Evolutionary conservation across 176 grass and related monocot genomes (phyloP).

Genomic region (Avena sativa): DNA sequence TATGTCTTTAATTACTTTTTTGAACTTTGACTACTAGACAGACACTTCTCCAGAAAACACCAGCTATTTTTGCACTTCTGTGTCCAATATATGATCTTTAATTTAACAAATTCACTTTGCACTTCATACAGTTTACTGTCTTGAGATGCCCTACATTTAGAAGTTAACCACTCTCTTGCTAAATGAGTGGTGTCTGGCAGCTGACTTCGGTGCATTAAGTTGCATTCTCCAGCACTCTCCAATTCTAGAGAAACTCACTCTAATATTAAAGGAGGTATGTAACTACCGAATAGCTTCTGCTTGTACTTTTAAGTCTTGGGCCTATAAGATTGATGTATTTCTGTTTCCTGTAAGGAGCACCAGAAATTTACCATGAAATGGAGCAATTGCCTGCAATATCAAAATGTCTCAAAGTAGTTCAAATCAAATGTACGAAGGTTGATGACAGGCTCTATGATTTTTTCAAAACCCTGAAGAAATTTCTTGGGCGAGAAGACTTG

Average conservation of each 20-base stretch:
- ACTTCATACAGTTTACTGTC: neutral
- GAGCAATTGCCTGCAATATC: neutral
- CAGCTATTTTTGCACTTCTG: neutral
- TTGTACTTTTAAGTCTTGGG: neutral
- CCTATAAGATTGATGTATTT: neutral
- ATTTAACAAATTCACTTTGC: neutral
- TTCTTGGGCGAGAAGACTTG: neutral
- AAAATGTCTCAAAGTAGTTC: conserved; percentile 4
- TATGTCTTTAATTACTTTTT: neutral
- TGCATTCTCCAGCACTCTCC: neutral
- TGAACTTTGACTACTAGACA: neutral
- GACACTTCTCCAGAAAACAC: neutral
- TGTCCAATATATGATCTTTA: neutral
- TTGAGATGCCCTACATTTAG: neutral
- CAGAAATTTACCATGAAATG: neutral
- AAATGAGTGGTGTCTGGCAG: conserved; percentile 15
- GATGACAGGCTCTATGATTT: neutral
- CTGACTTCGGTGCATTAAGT: neutral
- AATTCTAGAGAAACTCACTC: neutral
- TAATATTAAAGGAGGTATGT: neutral
- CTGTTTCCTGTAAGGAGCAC: neutral
- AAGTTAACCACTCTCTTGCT: conserved; percentile 13
- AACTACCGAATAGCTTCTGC: neutral
- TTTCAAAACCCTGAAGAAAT: neutral
- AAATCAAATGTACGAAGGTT: conserved; percentile 5